Percentiles rank a stretch among this genome's conserved stretches.
phyloP scores from a whole-genome alignment of 495 filamentous ascomycete genomes.

The Xylaria curta region DNA sequence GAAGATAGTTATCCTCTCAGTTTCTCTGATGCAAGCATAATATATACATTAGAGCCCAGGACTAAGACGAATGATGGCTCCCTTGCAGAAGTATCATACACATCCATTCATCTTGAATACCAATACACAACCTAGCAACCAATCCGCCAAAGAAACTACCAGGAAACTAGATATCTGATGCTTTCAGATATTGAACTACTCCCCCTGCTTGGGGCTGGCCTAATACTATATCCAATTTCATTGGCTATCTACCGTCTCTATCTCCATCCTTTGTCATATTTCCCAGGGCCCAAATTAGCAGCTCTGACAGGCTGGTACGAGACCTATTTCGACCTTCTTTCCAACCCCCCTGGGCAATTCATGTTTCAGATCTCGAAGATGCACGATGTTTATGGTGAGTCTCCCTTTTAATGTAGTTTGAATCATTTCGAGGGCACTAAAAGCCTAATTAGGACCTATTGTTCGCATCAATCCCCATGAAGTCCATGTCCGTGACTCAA shows the following conservation, averaged over 20 bases:
- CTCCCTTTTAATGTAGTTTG: too few relatives aligned
- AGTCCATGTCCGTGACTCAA: background rate
- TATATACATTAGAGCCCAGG: too few relatives aligned
- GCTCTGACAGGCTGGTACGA: conserved; percentile 52
- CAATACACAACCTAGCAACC: too few relatives aligned
- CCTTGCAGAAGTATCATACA: too few relatives aligned
- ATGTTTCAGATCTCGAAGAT: background rate
- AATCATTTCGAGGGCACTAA: background rate
- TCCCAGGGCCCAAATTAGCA: conserved; percentile 55
- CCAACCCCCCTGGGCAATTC: background rate
- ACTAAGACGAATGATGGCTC: too few relatives aligned
- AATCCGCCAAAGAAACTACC: too few relatives aligned
- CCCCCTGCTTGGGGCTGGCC: too few relatives aligned
- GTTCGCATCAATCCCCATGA: conserved; percentile 16
- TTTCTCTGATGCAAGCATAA: too few relatives aligned
- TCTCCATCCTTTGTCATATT: conserved; percentile 49
- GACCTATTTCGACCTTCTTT: conserved; percentile 48
- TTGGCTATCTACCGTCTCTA: conserved; percentile 52
- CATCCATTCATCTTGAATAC: too few relatives aligned
- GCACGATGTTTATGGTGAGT: background rate
- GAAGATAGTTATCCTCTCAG: too few relatives aligned
- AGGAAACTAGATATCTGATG: too few relatives aligned
- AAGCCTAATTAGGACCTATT: background rate
- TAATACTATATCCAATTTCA: background rate
- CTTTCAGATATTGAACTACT: too few relatives aligned